These are phyloP conservation scores for Aspergillus steynii DNA, from an alignment of 495 filamentous ascomycete genomes.

Conservation along the genomic window DNA sequence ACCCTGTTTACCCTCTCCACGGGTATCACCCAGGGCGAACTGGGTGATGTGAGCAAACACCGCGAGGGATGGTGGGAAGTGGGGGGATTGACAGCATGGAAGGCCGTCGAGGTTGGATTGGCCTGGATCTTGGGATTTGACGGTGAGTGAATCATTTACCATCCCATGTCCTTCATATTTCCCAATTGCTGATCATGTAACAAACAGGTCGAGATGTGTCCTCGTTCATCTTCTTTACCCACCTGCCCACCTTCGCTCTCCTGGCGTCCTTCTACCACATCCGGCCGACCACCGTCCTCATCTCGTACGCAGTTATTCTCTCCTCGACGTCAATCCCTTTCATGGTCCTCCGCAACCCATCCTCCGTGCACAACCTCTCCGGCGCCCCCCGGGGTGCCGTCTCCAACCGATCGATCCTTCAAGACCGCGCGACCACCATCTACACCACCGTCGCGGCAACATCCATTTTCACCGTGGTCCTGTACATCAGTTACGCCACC, in stretches of 20 bases:
- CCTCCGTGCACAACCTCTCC: constrained; percentile 61
- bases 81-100: constrained; percentile 63
- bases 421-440: constrained; percentile 60
- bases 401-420: constrained; percentile 68
- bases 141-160: constrained; percentile 39
- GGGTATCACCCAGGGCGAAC: constrained; percentile 52
- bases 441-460: constrained; percentile 66
- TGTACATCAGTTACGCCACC: constrained; percentile 62
- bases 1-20: constrained; percentile 56
- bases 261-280: constrained; percentile 72
- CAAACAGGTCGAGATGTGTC: constrained; percentile 65
- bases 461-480: constrained; percentile 63
- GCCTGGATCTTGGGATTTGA: constrained; percentile 73
- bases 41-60: constrained; percentile 61
- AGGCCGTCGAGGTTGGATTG: constrained; percentile 64
- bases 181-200: constrained; percentile 1
- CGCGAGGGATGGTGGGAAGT: constrained; percentile 62
- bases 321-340: constrained; percentile 70
- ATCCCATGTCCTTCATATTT: background rate
- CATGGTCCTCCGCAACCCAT: constrained; percentile 63
- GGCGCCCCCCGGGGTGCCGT: constrained; percentile 39
- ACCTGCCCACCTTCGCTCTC: constrained; percentile 70
- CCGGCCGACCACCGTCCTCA: constrained; percentile 53
- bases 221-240: constrained; percentile 65
- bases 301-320: constrained; percentile 62